Percentiles rank a stretch among this genome's conserved stretches.
These are phyloP conservation scores for Xylaria sp. DNA, from an alignment of 2,329 filamentous ascomycete species.

Conservation along the genomic window DNA sequence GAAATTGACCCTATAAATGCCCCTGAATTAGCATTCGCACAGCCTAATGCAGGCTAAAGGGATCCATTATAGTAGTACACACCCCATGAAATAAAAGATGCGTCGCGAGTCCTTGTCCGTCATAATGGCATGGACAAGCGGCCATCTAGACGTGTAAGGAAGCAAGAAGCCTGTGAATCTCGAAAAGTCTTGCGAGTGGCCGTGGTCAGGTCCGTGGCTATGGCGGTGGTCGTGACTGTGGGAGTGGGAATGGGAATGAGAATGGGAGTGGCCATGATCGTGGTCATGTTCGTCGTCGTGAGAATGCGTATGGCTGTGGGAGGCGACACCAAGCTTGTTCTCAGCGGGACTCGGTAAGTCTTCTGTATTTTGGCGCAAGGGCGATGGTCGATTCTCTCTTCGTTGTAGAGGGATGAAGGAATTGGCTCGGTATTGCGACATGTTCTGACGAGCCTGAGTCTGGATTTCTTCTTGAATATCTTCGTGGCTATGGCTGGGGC, in stretches of 20 bases:
- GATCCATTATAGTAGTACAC: not conserved
- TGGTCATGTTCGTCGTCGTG: conserved; percentile 43
- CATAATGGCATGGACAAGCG: conserved; percentile 85
- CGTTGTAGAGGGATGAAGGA: conserved; percentile 49
- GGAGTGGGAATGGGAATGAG: conserved; percentile 43
- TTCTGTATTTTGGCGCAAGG: conserved; percentile 47
- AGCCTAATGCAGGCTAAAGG: conserved; percentile 19
- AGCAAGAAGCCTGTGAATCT: conserved; percentile 78
- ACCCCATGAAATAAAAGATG: conserved; percentile 98
- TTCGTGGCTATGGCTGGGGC: conserved; percentile 23
- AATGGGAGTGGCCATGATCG: conserved; percentile 34
- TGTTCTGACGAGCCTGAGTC: conserved; percentile 43
- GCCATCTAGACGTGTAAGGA: conserved; percentile 74
- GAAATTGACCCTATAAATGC: conserved; percentile 79
- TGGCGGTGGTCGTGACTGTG: conserved; percentile 44
- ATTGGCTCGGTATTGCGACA: conserved; percentile 51
- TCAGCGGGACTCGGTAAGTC: conserved; percentile 41
- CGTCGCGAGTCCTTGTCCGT: conserved; percentile 91
- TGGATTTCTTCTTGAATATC: conserved; percentile 44
- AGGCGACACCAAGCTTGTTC: conserved; percentile 33
- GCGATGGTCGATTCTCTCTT: conserved; percentile 51
- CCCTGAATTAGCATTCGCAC: conserved; percentile 24
- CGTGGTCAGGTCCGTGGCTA: conserved; percentile 40
- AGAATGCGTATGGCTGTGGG: conserved; percentile 39
- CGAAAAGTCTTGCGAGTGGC: conserved; percentile 61